These are phyloP conservation scores for Aspergillus ruber DNA, from an alignment of 2,329 filamentous ascomycete genomes.

Conservation along the genomic window DNA sequence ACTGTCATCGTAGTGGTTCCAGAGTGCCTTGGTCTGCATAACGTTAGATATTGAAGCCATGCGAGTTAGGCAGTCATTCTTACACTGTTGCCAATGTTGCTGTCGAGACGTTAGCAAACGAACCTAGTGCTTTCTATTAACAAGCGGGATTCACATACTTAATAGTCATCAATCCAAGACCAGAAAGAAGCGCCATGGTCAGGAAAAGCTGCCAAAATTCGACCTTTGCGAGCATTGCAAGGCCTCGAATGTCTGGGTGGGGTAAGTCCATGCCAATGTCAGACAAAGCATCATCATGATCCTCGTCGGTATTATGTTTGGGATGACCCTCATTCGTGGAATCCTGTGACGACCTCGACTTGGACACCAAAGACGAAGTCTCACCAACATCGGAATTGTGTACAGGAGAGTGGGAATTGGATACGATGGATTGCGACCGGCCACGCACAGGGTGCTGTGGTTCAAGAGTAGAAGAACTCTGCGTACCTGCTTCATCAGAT, in stretches of 20 bases:
- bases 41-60: neutral
- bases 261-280: constrained; percentile 64
- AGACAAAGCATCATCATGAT: constrained; percentile 46
- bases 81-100: constrained; percentile 89
- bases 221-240: constrained; percentile 61
- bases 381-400: constrained; percentile 54
- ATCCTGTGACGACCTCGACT: constrained; percentile 49
- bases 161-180: constrained; percentile 96
- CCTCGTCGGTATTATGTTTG: constrained; percentile 11
- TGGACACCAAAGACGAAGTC: constrained; percentile 73
- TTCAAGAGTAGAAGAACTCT: constrained; percentile 26
- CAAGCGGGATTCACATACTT: constrained; percentile 58
- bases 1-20: constrained; percentile 74
- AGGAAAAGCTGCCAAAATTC: constrained; percentile 90
- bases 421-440: constrained; percentile 25
- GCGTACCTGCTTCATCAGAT: constrained; percentile 33
- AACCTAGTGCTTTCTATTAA: neutral
- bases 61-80: constrained; percentile 9
- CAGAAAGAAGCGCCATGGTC: constrained; percentile 84
- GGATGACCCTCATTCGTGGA: constrained; percentile 23
- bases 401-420: constrained; percentile 16
- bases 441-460: constrained; percentile 19
- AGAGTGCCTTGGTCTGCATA: constrained; percentile 63
- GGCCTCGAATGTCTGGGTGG: constrained; percentile 84
- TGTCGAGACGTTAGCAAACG: constrained; percentile 38